These are phyloP conservation scores for Neofusicoccum kwambonambiense DNA, from an alignment of 2,329 filamentous ascomycete genomes.

Conservation along the genomic window DNA sequence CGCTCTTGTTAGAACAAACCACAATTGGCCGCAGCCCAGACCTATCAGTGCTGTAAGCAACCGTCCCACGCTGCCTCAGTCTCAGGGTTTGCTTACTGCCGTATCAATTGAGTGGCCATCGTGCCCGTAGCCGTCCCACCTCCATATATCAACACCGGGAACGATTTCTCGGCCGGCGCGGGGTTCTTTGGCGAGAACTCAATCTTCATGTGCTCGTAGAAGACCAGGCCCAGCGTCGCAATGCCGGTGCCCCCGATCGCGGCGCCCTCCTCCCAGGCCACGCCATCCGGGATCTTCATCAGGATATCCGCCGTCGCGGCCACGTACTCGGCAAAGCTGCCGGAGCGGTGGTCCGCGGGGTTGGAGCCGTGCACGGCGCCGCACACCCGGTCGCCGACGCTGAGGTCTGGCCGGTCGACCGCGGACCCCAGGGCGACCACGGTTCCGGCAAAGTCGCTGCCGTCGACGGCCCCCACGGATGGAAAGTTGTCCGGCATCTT, in stretches of 20 bases:
- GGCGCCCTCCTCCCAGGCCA: neutral
- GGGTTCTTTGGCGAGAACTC: too few species aligned
- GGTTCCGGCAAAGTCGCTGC: neutral
- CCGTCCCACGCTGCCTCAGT: neutral
- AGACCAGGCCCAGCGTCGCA: conserved; percentile 9
- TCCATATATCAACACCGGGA: conserved; percentile 28
- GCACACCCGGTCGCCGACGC: neutral
- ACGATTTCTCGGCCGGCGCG: neutral
- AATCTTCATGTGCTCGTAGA: neutral
- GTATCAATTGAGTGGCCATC: conserved; percentile 43
- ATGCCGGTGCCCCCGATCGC: neutral
- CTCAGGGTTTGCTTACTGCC: too few species aligned
- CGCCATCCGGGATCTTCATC: neutral
- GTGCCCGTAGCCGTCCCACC: conserved; percentile 47
- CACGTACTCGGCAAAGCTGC: conserved; percentile 1
- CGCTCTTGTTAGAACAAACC: conserved; percentile 50
- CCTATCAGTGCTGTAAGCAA: neutral
- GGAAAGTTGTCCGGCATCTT: neutral
- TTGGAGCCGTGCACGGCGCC: neutral
- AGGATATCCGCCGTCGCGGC: neutral
- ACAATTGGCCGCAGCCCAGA: conserved; percentile 44
- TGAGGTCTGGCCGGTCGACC: neutral
- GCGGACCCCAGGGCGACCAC: neutral
- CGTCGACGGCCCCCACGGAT: neutral
- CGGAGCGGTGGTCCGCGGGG: neutral